Evolutionary conservation across 2,329 filamentous ascomycete species (phyloP).

Genomic region (Gyromitra esculenta): DNA sequence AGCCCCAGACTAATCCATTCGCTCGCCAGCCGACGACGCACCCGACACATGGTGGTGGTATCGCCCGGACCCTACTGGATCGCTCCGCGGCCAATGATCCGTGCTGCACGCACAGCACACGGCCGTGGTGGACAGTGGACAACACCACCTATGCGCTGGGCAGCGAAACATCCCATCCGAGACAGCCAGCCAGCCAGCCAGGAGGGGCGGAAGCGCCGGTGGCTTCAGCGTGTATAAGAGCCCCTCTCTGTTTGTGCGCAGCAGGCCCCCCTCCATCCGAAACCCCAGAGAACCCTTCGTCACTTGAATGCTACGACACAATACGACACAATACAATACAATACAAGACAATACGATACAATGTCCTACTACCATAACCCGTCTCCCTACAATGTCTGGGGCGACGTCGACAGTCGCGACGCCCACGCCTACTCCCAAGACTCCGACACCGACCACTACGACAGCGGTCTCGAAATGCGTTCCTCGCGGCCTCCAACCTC

Average conservation of each 20-base stretch:
- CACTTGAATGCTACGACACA: background rate
- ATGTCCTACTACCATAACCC: constrained; percentile 20
- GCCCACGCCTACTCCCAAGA: constrained; percentile 3
- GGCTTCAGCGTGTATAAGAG: constrained; percentile 10
- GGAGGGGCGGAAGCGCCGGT: background rate
- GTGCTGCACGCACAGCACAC: constrained; percentile 30
- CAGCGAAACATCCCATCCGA: constrained; percentile 5
- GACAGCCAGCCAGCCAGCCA: background rate
- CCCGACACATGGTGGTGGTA: constrained; percentile 17
- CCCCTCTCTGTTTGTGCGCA: constrained; percentile 2
- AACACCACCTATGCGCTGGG: constrained; percentile 34
- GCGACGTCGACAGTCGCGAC: constrained; percentile 22
- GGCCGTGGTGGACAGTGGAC: constrained; percentile 22
- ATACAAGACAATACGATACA: background rate
- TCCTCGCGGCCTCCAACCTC: constrained; percentile 5
- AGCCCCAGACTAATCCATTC: constrained; percentile 22
- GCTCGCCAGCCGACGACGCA: constrained; percentile 19
- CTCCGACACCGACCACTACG: constrained; percentile 17
- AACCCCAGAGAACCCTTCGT: background rate
- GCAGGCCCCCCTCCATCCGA: background rate
- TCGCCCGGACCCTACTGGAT: constrained; percentile 36
- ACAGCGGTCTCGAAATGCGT: constrained; percentile 34
- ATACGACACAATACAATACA: background rate
- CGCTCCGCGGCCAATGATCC: constrained; percentile 29
- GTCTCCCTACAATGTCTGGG: constrained; percentile 6